Base-by-base conservation (phyloP, 345 rosid genomes). In the Rhodamnia argentea region DNA sequence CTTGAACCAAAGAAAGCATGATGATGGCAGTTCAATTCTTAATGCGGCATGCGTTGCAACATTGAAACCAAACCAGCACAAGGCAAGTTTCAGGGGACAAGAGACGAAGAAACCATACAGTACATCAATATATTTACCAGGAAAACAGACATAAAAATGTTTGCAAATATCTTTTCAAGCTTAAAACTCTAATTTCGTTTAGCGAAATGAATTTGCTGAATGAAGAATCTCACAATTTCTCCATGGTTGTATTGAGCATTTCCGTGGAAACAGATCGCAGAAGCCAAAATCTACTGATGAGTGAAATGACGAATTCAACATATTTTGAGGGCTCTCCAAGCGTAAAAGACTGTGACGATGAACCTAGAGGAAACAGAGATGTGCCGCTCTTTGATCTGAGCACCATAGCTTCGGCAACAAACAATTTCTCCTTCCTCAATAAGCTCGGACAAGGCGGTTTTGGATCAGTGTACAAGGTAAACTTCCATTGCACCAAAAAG, bases 371-470 rank as follows among this genome's bases (percentile, higher is more conserved):
- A 85, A 87, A 85, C 44, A 56, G 70, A 57, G 85, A 88, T 37
- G 15, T 85, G 20, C 82, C 90, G 37, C 44, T 86, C 18, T 92
- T 81, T 84, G 85, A 89, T 62, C 52, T 89, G 1, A 16, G 40
- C 26, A 74, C 84, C 2, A 74, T 91, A 24, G 40, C 70, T 9
- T 56, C 55, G 26, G 89, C 89, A 37, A 89, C 90, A 12, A 40
- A 89, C 84, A 87, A 86, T 81, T 89, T 87, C 90, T 86, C 89
- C 47, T 8, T 32, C 10, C 59, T 5, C 47, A 89, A 89, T 60
- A 89, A 87, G 86, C 87, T 89, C 10, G 90, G 90, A 8, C 62
- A 74, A 58, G 90, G 90, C 40, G 90, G 90, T 24, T 89, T 89
- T 70, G 90, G 90, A 26, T 52, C 86, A 14, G 91, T 89, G 16